phyloP scores from a whole-genome alignment of 176 grass and related monocot species.

The Calamus simplicifolius region DNA sequence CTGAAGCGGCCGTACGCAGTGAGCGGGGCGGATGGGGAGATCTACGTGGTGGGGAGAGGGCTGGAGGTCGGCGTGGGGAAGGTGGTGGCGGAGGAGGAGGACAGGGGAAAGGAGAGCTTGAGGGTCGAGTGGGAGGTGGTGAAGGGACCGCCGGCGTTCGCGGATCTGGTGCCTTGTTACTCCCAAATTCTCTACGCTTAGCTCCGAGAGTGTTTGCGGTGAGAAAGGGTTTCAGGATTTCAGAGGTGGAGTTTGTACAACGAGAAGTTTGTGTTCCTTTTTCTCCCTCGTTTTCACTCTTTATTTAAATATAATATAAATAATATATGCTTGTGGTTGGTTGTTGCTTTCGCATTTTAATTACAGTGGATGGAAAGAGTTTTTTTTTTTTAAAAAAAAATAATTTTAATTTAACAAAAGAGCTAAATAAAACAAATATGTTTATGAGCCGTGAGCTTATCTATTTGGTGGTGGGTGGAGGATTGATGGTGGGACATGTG shows the following conservation, averaged over 20 bases:
- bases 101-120: slow-evolving; percentile 21
- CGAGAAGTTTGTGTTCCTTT: too few relatives aligned
- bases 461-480: slow-evolving; percentile 15
- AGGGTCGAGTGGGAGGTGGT: slow-evolving; percentile 81
- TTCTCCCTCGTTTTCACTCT: background rate
- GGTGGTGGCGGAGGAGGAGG: background rate
- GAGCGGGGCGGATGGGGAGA: slow-evolving; percentile 18
- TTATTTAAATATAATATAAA: slow-evolving; percentile 5
- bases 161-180: slow-evolving; percentile 68
- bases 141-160: slow-evolving; percentile 65
- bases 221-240: too few relatives aligned
- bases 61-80: slow-evolving; percentile 68
- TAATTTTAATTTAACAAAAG: too few relatives aligned
- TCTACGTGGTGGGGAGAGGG: slow-evolving; percentile 73
- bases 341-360: background rate
- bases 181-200: slow-evolving; percentile 62
- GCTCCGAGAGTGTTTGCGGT: slow-evolving; percentile 5
- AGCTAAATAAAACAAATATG: background rate
- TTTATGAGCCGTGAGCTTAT: slow-evolving; percentile 26
- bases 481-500: background rate
- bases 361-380: too few relatives aligned
- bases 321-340: slow-evolving; percentile 14
- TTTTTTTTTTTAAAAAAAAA: too few relatives aligned
- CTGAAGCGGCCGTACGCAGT: slow-evolving; percentile 63
- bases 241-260: too few relatives aligned